Conservation (phyloP, 257 asterid species). For the Forsythia suspensa region DNA sequence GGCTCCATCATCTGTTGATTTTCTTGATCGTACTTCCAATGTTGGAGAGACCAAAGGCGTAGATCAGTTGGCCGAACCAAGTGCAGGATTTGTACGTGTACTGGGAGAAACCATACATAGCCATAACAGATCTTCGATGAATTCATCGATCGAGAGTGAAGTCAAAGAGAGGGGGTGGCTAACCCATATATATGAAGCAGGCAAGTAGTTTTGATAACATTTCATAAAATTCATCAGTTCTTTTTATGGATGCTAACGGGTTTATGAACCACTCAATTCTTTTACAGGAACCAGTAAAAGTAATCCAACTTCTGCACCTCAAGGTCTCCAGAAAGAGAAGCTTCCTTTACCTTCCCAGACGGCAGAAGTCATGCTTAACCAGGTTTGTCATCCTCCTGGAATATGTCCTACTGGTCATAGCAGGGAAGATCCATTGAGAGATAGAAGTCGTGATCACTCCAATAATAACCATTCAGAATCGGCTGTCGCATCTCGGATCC, state of each 20-base stretch:
- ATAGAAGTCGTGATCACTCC: slow-evolving; percentile 35
- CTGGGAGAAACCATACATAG: slow-evolving; percentile 29
- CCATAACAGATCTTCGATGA: slow-evolving; percentile 30
- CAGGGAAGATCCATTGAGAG: slow-evolving; percentile 55
- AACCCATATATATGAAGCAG: slow-evolving; percentile 52
- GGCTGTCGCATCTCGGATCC: slow-evolving; percentile 41
- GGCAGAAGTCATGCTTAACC: slow-evolving; percentile 38
- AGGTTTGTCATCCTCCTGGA: slow-evolving; percentile 34
- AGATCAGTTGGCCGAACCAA: slow-evolving; percentile 36
- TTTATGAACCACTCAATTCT: slow-evolving; percentile 2
- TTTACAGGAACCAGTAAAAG: slow-evolving; percentile 55
- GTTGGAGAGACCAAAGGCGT: slow-evolving; percentile 42
- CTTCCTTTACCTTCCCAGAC: slow-evolving; percentile 39
- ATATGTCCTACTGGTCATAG: slow-evolving; percentile 38
- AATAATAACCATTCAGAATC: slow-evolving; percentile 42
- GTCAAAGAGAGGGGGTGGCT: slow-evolving; percentile 49
- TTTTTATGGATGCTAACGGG: neutral
- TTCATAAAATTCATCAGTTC: neutral
- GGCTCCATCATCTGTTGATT: slow-evolving; percentile 39
- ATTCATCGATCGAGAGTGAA: slow-evolving; percentile 41
- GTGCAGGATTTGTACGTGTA: slow-evolving; percentile 36
- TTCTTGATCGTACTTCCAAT: slow-evolving; percentile 41
- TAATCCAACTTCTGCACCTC: slow-evolving; percentile 33
- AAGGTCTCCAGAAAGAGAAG: slow-evolving; percentile 47
- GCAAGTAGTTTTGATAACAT: slow-evolving; percentile 25